A percentile compares a stretch with the other conserved stretches of the same genome.
phyloP scores from a whole-genome alignment of 208 protist genomes.

The Leptomonas seymouri region DNA sequence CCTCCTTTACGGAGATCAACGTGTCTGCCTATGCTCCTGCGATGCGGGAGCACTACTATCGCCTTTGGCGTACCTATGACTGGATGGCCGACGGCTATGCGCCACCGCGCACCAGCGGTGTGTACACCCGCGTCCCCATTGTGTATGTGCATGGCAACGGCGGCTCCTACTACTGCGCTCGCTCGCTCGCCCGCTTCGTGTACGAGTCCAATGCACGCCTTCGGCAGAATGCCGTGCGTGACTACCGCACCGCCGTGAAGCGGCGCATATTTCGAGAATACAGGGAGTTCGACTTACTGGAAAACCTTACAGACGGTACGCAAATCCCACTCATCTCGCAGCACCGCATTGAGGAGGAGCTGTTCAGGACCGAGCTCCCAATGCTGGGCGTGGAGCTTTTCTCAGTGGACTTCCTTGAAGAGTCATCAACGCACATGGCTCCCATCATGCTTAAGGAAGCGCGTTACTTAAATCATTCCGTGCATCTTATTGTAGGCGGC shows the following conservation, averaged over 20 bases:
- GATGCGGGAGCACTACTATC: conserved; percentile 55
- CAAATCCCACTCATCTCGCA: conserved; percentile 39
- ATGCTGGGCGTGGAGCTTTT: conserved; percentile 67
- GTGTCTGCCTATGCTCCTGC: conserved; percentile 29
- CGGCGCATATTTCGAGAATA: conserved; percentile 28
- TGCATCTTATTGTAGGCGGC: conserved; percentile 49
- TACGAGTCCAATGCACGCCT: conserved; percentile 58
- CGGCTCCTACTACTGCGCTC: conserved; percentile 75
- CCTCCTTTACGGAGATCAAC: conserved; percentile 45
- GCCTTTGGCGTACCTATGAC: conserved; percentile 68
- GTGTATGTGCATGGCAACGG: conserved; percentile 86
- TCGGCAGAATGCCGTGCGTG: conserved; percentile 28
- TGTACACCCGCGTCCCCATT: conserved; percentile 54
- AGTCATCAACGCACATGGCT: conserved; percentile 70
- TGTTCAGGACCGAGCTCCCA: conserved; percentile 44
- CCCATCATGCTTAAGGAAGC: conserved; percentile 66
- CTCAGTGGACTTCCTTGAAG: conserved; percentile 70
- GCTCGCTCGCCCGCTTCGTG: conserved; percentile 72
- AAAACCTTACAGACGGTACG: conserved; percentile 33
- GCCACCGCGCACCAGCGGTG: conserved; percentile 23
- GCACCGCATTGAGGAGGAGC: conserved; percentile 45
- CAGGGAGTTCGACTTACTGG: conserved; percentile 7
- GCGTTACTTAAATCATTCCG: conserved; percentile 66
- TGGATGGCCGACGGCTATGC: conserved; percentile 59
- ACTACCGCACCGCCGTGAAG: conserved; percentile 54